These are phyloP conservation scores for Erythrobasidium hasegawianum DNA, from an alignment of 1,284 basidiomycete genomes.

Conservation along the genomic window DNA sequence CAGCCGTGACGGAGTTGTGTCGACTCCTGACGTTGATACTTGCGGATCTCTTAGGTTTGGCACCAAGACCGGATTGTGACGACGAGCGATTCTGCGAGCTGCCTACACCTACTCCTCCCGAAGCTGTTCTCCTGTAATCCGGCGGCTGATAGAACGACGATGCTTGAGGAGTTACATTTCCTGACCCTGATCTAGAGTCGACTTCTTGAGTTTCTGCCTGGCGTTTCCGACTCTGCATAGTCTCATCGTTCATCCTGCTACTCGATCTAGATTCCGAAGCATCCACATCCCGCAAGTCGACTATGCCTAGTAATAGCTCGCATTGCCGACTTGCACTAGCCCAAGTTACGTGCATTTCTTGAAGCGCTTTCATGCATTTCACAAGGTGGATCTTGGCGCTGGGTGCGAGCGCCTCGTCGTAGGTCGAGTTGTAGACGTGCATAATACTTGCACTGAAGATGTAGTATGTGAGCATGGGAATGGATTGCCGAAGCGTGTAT, in stretches of 20 bases:
- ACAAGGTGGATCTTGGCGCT: slow-evolving; percentile 56
- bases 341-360: slow-evolving; percentile 68
- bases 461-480: slow-evolving; percentile 70
- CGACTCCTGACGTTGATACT: slow-evolving; percentile 9
- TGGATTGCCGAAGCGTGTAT: slow-evolving; percentile 61
- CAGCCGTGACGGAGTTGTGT: slow-evolving; percentile 28
- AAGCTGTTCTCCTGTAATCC: not conserved
- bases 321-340: slow-evolving; percentile 68
- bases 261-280: slow-evolving; percentile 6
- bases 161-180: slow-evolving; percentile 13
- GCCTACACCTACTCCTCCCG: not conserved
- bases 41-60: slow-evolving; percentile 13
- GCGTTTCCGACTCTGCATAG: slow-evolving; percentile 4
- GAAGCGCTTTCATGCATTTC: slow-evolving; percentile 65
- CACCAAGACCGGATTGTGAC: not conserved
- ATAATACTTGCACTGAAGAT: slow-evolving; percentile 77
- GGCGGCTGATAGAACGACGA: slow-evolving; percentile 7
- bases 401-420: slow-evolving; percentile 43
- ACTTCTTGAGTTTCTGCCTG: slow-evolving; percentile 33
- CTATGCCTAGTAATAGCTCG: slow-evolving; percentile 62
- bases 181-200: slow-evolving; percentile 10
- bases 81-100: not conserved
- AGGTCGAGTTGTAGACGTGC: slow-evolving; percentile 46
- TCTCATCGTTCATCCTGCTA: not conserved
- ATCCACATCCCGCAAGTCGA: slow-evolving; percentile 40